Evolutionary conservation across 495 filamentous ascomycete genomes (phyloP), one percentile per base, ranked within the genome.

Genomic region (Penicillium alfredii): DNA sequence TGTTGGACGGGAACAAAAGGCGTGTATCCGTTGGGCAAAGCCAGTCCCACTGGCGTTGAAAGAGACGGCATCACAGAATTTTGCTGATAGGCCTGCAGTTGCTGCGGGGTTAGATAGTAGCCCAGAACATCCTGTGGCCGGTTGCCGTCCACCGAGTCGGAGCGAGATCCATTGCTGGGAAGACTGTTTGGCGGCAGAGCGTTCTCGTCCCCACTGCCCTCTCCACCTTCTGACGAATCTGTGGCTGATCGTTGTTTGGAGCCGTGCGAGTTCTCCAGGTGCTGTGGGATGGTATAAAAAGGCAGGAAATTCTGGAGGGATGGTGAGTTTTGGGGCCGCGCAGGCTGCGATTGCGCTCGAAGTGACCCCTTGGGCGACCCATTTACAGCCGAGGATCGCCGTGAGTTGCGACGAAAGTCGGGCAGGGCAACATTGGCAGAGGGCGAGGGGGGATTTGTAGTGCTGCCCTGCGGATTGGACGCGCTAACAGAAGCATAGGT

Each of bases 331-430:
- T 74, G 45, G 3, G 71, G 58, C 12, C 80, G 68, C 4, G 78
- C 74, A 40, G 80, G 80, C 38, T 84, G 80, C 16, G 80, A 84
- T 25, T 84, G 80, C 14, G 80, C 79, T 24, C 80, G 61, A 5
- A 76, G 56, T 4, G 73, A 77, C 21, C 56, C 64, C 16, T 64
- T 67, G 1, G 74, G 61, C 10, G 69, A 70, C 1, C 64, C 69
- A 33, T 76, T 76, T 3, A 68, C 64, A 31, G 69, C 66, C 1
- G 74, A 77, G 8, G 74, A 69, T 9, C 78, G 71, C 38, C 80
- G 74, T 9, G 70, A 60, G 30, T 68, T 71, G 25, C 77, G 71
- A 20, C 77, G 69, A 22, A 78, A 56, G 34, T 78, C 73, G 33
- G 77, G 78, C 30, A 73, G 56, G 10, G 60, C 65, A 35, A 61